Conservation (phyloP, 2,329 filamentous ascomycete genomes). For the Pestalotiopsis sp. region DNA sequence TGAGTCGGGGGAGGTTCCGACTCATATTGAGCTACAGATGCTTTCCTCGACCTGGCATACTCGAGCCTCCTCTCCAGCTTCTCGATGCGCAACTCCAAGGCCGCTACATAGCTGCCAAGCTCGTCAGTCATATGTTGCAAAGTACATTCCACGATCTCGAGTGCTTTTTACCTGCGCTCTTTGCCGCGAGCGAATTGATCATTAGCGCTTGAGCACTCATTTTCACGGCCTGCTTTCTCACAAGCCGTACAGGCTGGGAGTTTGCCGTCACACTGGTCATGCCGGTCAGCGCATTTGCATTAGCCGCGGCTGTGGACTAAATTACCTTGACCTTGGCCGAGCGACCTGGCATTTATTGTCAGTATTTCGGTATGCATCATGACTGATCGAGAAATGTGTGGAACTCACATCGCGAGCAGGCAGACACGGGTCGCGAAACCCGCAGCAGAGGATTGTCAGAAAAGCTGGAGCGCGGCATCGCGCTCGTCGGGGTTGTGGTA, state of each 20-base stretch:
- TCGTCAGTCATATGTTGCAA: conserved; percentile 1
- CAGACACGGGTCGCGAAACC: conserved; percentile 78
- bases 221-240: conserved; percentile 84
- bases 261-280: conserved; percentile 82
- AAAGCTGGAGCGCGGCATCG: conserved; percentile 44
- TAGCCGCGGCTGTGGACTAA: not conserved
- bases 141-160: not conserved
- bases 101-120: conserved; percentile 77
- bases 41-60: conserved; percentile 72
- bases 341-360: conserved; percentile 55
- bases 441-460: conserved; percentile 62
- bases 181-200: conserved; percentile 96
- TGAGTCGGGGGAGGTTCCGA: conserved; percentile 48
- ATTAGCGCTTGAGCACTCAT: conserved; percentile 90
- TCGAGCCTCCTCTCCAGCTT: conserved; percentile 80
- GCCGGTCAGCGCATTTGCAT: conserved; percentile 15
- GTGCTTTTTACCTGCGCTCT: conserved; percentile 71
- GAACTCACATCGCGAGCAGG: conserved; percentile 72
- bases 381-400: not conserved
- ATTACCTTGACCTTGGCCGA: conserved; percentile 87
- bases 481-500: conserved; percentile 1
- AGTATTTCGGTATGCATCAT: conserved; percentile 14
- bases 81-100: conserved; percentile 88
- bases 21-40: conserved; percentile 69
- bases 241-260: conserved; percentile 93